These are phyloP conservation scores for Phycomyces blakesleeanus DNA, from an alignment of 192 early-diverging fungal species.

Conservation along the genomic window DNA sequence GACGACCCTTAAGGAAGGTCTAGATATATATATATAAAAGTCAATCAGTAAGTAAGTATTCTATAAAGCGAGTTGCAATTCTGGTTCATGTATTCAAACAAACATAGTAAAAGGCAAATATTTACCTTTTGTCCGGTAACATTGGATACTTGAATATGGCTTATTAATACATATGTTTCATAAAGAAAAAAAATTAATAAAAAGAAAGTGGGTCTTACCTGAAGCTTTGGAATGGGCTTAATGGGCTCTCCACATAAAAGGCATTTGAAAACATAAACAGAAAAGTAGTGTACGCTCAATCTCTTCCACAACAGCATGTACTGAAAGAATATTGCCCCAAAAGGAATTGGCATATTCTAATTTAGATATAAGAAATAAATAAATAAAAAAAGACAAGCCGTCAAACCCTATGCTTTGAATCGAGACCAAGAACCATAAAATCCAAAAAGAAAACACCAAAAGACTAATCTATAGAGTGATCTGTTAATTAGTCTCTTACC, in stretches of 20 bases:
- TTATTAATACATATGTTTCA: too few relatives aligned
- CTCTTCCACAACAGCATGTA: slow-evolving; percentile 80
- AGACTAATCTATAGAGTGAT: too few relatives aligned
- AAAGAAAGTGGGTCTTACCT: slow-evolving; percentile 23
- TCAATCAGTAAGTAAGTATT: too few relatives aligned
- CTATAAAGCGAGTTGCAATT: too few relatives aligned
- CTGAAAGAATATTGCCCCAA: slow-evolving; percentile 85
- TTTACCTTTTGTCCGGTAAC: slow-evolving; percentile 62
- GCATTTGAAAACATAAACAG: slow-evolving; percentile 66
- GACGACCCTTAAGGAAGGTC: slow-evolving; percentile 3
- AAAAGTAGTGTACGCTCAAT: slow-evolving; percentile 78
- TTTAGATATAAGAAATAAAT: neutral
- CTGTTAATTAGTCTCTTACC: too few relatives aligned
- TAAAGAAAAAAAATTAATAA: neutral
- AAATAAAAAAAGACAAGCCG: neutral
- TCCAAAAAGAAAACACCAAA: too few relatives aligned
- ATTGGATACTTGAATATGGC: slow-evolving; percentile 80
- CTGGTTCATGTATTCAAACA: too few relatives aligned
- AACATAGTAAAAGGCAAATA: neutral
- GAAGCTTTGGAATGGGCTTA: slow-evolving; percentile 70
- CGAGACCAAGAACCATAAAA: too few relatives aligned
- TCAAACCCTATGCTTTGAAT: too few relatives aligned
- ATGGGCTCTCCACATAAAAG: slow-evolving; percentile 80
- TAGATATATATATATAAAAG: slow-evolving; percentile 3
- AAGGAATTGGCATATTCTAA: slow-evolving; percentile 68